phyloP scores from a whole-genome alignment of 176 grass and related monocot genomes.

The Carex parvula region DNA sequence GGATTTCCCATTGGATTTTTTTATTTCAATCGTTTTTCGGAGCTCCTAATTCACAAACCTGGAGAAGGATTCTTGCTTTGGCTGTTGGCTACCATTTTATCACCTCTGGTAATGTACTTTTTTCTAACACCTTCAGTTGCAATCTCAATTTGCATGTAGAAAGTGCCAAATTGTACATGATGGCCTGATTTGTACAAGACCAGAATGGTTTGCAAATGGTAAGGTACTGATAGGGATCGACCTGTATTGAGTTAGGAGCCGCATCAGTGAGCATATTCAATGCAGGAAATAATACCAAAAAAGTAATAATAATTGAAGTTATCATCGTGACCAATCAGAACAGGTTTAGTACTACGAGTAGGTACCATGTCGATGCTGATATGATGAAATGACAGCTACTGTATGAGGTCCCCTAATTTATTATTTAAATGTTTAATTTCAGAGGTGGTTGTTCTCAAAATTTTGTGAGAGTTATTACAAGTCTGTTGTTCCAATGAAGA shows the following conservation, averaged over 20 bases:
- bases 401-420: neutral
- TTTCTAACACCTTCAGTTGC: neutral
- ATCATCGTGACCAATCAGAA: neutral
- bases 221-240: neutral
- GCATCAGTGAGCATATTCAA: neutral
- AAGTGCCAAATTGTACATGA: neutral
- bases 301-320: neutral
- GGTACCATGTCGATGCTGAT: neutral
- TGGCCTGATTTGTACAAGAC: neutral
- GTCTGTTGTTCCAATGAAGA: slow-evolving; percentile 27
- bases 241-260: neutral
- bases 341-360: neutral
- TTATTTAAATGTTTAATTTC: slow-evolving; percentile 6
- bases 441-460: slow-evolving; percentile 40
- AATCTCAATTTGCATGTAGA: neutral
- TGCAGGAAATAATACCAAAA: neutral
- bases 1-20: slow-evolving; percentile 27
- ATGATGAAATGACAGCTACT: neutral
- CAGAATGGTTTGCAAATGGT: neutral
- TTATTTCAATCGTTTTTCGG: slow-evolving; percentile 35
- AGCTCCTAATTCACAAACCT: slow-evolving; percentile 43
- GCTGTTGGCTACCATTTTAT: slow-evolving; percentile 35
- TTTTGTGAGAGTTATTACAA: slow-evolving; percentile 44
- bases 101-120: slow-evolving; percentile 35
- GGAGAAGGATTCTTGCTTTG: slow-evolving; percentile 49